These are phyloP conservation scores for Trichomonas gallinae DNA, from an alignment of 208 protist species.

Conservation along the genomic window DNA sequence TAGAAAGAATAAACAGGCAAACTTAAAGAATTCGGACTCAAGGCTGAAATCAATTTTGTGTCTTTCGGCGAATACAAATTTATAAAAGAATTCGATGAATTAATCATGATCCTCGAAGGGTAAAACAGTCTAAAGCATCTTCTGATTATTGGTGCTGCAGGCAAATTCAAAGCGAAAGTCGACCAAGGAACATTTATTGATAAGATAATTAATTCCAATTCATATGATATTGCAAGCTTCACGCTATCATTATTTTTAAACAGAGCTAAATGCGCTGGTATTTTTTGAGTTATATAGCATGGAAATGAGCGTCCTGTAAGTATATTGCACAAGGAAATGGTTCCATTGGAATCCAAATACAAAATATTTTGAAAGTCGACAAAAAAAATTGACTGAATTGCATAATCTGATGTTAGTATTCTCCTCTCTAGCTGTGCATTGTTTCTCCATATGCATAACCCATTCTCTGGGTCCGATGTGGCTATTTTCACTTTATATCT, in stretches of 20 bases:
- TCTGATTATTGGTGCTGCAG: not conserved
- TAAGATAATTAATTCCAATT: not conserved
- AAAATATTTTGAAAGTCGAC: not conserved
- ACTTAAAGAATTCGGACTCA: not conserved
- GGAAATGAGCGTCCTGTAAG: not conserved
- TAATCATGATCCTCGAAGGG: not conserved
- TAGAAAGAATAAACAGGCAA: not conserved
- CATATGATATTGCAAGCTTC: not conserved
- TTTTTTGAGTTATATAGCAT: not conserved
- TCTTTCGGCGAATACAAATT: not conserved
- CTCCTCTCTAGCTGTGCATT: not conserved
- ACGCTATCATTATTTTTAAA: not conserved
- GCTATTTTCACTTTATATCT: not conserved
- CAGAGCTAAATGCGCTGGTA: not conserved
- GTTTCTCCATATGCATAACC: not conserved
- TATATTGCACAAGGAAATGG: not conserved
- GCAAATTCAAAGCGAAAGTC: not conserved
- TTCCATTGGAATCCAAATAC: not conserved
- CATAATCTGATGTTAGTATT: not conserved
- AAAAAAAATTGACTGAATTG: not conserved
- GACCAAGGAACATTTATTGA: not conserved
- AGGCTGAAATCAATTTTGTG: not conserved
- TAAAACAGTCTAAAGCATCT: not conserved
- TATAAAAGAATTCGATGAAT: not conserved
- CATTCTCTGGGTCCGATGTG: not conserved